phyloP scores from a whole-genome alignment of 23 red algal species.

The Gracilaria caudata region DNA sequence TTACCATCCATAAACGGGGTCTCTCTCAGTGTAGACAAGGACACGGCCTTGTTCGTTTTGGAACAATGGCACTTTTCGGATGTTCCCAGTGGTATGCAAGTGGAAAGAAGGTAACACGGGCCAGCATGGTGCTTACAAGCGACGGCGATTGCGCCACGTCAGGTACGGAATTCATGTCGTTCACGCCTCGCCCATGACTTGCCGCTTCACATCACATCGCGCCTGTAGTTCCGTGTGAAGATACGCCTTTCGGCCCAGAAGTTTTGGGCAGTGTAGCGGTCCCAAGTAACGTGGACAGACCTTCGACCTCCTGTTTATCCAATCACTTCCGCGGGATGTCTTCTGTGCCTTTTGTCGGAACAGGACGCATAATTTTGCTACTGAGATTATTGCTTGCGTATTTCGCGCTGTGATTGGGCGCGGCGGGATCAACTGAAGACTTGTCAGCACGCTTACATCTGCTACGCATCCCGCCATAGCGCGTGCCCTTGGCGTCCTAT shows the following conservation, averaged over 20 bases:
- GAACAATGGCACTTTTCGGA: too few species aligned
- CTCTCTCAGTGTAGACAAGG: too few species aligned
- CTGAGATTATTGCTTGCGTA: not conserved
- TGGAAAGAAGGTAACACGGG: not conserved
- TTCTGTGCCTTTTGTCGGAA: not conserved
- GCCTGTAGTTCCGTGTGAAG: too few species aligned
- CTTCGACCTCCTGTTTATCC: too few species aligned
- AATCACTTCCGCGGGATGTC: not conserved
- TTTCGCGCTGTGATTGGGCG: not conserved
- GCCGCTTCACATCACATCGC: too few species aligned
- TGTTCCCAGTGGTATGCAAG: not conserved
- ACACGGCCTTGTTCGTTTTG: too few species aligned
- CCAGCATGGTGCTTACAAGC: not conserved
- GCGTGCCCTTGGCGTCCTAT: conserved; percentile 1
- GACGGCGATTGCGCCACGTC: not conserved
- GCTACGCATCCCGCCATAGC: conserved; percentile 1
- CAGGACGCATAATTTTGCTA: not conserved
- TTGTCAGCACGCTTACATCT: conserved; percentile 11
- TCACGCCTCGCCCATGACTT: too few species aligned
- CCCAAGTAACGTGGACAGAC: too few species aligned
- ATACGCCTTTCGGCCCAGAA: not conserved
- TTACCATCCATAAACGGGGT: too few species aligned
- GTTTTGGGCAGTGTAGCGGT: not conserved
- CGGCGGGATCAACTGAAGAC: not conserved
- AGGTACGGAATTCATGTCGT: not conserved